phyloP scores from a whole-genome alignment of 2,329 filamentous ascomycete species.

The Lecanicillium sp. region DNA sequence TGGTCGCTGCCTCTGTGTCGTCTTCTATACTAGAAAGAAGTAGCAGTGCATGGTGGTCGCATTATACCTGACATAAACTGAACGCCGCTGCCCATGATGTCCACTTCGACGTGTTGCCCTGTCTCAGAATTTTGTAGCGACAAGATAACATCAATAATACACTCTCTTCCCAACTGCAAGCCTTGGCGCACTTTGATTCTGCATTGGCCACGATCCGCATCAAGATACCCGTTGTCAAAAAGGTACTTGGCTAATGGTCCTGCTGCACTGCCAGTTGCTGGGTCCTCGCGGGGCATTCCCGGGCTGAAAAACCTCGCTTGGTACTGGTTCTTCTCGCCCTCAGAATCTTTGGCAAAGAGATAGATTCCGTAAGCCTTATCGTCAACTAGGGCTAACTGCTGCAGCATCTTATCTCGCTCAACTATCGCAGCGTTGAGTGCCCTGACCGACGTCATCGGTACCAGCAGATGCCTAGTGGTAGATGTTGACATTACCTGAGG shows the following conservation, averaged over 20 bases:
- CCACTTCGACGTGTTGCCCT: no score
- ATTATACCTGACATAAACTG: no score
- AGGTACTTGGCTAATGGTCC: constrained; percentile 13
- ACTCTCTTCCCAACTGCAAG: no score
- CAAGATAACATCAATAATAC: no score
- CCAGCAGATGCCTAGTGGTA: constrained; percentile 12
- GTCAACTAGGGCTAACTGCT: constrained; percentile 10
- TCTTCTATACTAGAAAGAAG: no score
- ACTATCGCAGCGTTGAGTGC: constrained; percentile 8
- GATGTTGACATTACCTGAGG: constrained; percentile 13
- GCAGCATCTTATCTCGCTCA: constrained; percentile 9
- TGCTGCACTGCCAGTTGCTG: constrained; percentile 15
- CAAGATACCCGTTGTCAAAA: constrained; percentile 5
- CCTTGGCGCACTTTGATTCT: no score
- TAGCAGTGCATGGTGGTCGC: no score
- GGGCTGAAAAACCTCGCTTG: constrained; percentile 15
- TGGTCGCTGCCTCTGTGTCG: no score
- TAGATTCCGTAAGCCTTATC: constrained; percentile 11
- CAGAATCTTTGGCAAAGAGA: constrained; percentile 7
- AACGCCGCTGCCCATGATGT: no score
- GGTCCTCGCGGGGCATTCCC: constrained; percentile 14
- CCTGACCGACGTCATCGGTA: constrained; percentile 9
- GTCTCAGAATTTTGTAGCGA: no score
- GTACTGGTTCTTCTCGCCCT: constrained; percentile 3
- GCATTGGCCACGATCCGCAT: no score